Conservation (phyloP, 2,329 filamentous ascomycete genomes). For the Scortechinia acanthostroma region DNA sequence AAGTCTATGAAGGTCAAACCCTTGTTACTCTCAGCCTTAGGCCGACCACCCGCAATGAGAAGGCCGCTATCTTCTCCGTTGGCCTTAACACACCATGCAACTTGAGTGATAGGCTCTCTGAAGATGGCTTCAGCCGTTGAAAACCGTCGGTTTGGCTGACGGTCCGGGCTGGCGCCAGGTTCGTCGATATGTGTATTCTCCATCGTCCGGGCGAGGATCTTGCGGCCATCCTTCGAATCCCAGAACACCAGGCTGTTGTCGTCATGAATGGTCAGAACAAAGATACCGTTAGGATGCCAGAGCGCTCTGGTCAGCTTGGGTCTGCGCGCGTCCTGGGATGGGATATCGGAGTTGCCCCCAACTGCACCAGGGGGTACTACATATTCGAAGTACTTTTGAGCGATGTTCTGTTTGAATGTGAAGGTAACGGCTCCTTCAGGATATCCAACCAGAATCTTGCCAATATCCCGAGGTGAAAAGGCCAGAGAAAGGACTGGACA, state of each 20-base stretch:
- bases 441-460: conserved; percentile 86
- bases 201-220: conserved; percentile 77
- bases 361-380: conserved; percentile 73
- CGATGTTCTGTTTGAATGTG: conserved; percentile 84
- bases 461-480: conserved; percentile 86
- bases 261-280: conserved; percentile 78
- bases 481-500: conserved; percentile 63
- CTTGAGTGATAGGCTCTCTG: conserved; percentile 69
- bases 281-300: conserved; percentile 93
- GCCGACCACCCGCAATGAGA: conserved; percentile 75
- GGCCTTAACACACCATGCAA: conserved; percentile 88
- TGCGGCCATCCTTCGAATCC: conserved; percentile 81
- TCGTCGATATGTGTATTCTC: conserved; percentile 69
- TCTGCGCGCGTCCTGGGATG: conserved; percentile 49
- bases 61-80: conserved; percentile 91
- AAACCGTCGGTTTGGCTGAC: no score
- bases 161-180: conserved; percentile 26
- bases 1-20: conserved; percentile 85
- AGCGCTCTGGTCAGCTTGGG: conserved; percentile 76
- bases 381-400: conserved; percentile 77
- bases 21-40: conserved; percentile 59
- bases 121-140: conserved; percentile 38
- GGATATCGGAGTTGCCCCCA: conserved; percentile 65
- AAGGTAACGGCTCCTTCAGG: conserved; percentile 80
- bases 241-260: conserved; percentile 89